Conservation (phyloP, 1,139 yeast species). For the Diutina sp. region DNA sequence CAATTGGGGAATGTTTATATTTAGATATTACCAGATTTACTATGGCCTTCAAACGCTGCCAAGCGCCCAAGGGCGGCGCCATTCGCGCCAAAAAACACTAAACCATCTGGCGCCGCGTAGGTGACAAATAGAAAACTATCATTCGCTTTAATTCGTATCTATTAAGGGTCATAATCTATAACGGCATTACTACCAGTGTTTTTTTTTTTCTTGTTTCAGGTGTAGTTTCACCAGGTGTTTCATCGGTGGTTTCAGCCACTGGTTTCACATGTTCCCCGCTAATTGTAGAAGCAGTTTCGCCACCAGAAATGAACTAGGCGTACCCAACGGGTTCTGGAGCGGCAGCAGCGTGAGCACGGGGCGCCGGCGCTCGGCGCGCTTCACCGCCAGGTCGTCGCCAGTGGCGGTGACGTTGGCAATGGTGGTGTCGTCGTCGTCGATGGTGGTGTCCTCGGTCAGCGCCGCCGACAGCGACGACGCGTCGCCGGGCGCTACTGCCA, state of each 20-base stretch:
- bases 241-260: no score
- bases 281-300: constrained; percentile 36
- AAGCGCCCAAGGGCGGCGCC: not conserved
- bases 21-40: not conserved
- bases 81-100: no score
- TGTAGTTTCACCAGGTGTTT: not conserved
- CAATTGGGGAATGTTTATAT: not conserved
- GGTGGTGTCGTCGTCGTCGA: constrained; percentile 8
- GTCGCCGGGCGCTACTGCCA: not conserved
- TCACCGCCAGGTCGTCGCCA: constrained; percentile 5
- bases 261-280: constrained; percentile 7
- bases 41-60: not conserved
- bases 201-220: no score
- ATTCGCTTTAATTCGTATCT: not conserved
- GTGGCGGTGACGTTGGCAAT: constrained; percentile 3
- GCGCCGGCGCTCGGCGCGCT: not conserved
- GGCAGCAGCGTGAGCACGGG: constrained; percentile 19
- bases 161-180: constrained; percentile 1
- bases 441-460: constrained; percentile 18
- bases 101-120: not conserved
- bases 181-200: not conserved
- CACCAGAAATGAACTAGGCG: constrained; percentile 37
- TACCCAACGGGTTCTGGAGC: constrained; percentile 20
- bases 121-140: no score
- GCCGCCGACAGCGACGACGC: not conserved